These are phyloP conservation scores for Boletus patriciae DNA, from an alignment of 768 basidiomycete species.

Conservation along the genomic window DNA sequence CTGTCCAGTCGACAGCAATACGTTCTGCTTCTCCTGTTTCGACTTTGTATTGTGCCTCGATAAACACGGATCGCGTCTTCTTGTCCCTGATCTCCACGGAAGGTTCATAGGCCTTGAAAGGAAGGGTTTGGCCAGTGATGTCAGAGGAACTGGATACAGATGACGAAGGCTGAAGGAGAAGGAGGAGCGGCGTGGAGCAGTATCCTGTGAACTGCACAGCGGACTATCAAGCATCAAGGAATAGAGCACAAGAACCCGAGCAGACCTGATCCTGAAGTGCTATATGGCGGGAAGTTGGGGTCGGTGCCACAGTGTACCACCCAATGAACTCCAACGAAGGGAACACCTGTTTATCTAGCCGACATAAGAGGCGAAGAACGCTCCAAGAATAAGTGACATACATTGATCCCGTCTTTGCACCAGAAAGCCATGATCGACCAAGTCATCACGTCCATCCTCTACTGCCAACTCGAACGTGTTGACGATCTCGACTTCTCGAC, in stretches of 20 bases:
- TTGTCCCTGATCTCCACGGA: conserved; percentile 83
- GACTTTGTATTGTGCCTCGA: conserved; percentile 83
- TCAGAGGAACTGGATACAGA: conserved; percentile 45
- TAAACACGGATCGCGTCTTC: conserved; percentile 73
- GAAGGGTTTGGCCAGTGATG: conserved; percentile 71
- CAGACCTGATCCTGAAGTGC: conserved; percentile 82
- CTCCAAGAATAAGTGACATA: conserved; percentile 31
- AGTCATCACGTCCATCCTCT: conserved; percentile 52
- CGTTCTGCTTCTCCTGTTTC: conserved; percentile 99
- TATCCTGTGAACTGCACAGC: conserved; percentile 70
- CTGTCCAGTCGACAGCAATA: conserved; percentile 96
- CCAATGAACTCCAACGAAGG: conserved; percentile 97
- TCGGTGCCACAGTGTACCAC: conserved; percentile 90
- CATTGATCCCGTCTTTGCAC: conserved; percentile 87
- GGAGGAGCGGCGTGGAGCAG: conserved; percentile 86
- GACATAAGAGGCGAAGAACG: conserved; percentile 6
- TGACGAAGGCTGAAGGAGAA: conserved; percentile 65
- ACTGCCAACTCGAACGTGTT: conserved; percentile 90
- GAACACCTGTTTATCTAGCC: conserved; percentile 93
- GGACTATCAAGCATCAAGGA: neutral
- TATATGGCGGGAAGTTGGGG: conserved; percentile 73
- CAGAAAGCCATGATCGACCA: conserved; percentile 81
- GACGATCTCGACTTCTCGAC: conserved; percentile 94
- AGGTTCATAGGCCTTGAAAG: conserved; percentile 92
- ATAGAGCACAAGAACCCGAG: neutral